These are phyloP conservation scores for Tephrocybe rancida DNA, from an alignment of 768 basidiomycete genomes.

Conservation along the genomic window DNA sequence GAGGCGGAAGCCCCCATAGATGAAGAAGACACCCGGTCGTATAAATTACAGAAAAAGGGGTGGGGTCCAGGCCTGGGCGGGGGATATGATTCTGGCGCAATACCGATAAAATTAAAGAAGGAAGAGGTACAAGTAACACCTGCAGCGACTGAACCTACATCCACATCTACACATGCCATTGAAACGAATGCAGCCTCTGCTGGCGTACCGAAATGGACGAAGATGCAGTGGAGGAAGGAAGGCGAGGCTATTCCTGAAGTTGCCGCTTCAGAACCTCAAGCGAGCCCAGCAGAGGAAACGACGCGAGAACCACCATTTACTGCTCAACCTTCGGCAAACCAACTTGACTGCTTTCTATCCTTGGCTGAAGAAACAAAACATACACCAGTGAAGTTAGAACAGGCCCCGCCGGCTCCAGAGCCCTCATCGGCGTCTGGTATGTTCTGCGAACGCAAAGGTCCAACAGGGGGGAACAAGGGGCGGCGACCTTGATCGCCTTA, in stretches of 20 bases:
- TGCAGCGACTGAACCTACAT: neutral
- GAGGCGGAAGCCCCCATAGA: slow-evolving; percentile 38
- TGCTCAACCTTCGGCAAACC: neutral
- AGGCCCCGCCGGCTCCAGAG: neutral
- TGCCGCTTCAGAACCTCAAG: neutral
- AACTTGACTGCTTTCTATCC: neutral
- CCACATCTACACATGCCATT: slow-evolving; percentile 6
- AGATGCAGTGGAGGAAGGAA: slow-evolving; percentile 34
- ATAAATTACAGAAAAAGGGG: slow-evolving; percentile 71
- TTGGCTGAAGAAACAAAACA: slow-evolving; percentile 1
- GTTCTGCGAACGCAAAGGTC: slow-evolving; percentile 36
- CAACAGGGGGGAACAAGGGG: slow-evolving; percentile 21
- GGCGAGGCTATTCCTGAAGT: slow-evolving; percentile 7
- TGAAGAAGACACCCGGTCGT: slow-evolving; percentile 59
- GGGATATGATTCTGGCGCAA: slow-evolving; percentile 78
- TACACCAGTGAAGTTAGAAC: slow-evolving; percentile 2
- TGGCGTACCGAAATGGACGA: slow-evolving; percentile 34
- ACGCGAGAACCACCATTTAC: neutral
- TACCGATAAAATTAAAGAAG: slow-evolving; percentile 68
- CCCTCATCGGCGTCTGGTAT: slow-evolving; percentile 15
- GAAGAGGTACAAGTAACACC: slow-evolving; percentile 33
- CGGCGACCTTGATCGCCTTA: slow-evolving; percentile 17
- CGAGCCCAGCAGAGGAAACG: neutral
- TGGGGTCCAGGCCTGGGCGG: slow-evolving; percentile 66
- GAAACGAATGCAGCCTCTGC: slow-evolving; percentile 12